Evolutionary conservation across 1,284 basidiomycete species (phyloP), one percentile per base, ranked within the genome.

Genomic region (Fomitopsis schrenkii): DNA sequence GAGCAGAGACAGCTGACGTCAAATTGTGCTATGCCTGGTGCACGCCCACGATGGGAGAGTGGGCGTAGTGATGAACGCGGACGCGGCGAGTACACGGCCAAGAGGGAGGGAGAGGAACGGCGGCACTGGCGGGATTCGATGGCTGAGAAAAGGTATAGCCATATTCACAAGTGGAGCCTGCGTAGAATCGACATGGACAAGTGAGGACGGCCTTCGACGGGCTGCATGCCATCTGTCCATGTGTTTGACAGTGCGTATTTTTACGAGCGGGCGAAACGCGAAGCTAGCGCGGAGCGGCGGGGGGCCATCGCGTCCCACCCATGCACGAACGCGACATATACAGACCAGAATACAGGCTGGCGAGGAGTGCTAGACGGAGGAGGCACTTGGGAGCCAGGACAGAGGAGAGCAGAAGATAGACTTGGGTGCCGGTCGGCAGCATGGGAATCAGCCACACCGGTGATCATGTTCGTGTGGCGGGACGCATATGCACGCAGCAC

Each of bases 401-500:
- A 54, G 35, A 54, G 52, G 52, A 54, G 36, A 54, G 35, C 52
- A 54, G 35, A 54, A 54, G 52, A 54, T 54, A 54, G 52, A 54
- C 33, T n/a, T 33, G 48, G 48, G 35, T 10, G 52, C 52, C 52
- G 52, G 52, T 54, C 52, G 52, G 52, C 52, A 36, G 52, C 52
- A 54, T 54, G 52, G 52, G 52, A 54, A 54, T 15, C 5, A 15
- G 52, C 46, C 33, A 53, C 33, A 54, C 14, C 9, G 52, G 36
- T 54, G 52, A 54, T 54, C 50, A 53, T 36, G 35, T 19, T 53
- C 30, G 19, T 14, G 33, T 6, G 10, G 30, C n/a, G 35, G 22
- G 22, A 22, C 22, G 52, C 52, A 48, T 48, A 48, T 48, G 52
- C 52, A 53, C 52, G 22, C 22, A 22, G 22, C 22, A 22, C 22